Conservation (phyloP, 345 rosid species). For the Adansonia digitata region DNA sequence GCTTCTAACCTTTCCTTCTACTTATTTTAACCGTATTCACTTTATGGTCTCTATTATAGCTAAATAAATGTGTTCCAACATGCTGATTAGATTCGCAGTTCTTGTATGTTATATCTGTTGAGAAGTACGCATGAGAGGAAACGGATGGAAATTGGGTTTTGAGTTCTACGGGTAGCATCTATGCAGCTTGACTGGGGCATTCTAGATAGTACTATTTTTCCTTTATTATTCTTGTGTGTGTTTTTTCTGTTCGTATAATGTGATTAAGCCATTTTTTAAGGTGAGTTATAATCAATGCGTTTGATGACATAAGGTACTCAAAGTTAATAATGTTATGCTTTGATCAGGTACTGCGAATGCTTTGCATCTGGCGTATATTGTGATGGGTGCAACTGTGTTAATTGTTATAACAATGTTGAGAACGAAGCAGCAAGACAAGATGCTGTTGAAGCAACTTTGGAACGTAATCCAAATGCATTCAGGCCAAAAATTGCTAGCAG, state of each 20-base stretch:
- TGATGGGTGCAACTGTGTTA: conserved; percentile 95
- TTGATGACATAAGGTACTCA: conserved; percentile 3
- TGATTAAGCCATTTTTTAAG: neutral
- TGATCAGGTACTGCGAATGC: conserved; percentile 89
- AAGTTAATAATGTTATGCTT: conserved; percentile 13
- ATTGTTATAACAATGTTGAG: conserved; percentile 91
- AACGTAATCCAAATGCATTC: conserved; percentile 96
- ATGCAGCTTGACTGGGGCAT: neutral
- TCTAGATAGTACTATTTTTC: neutral
- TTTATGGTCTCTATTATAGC: neutral
- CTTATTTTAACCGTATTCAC: neutral
- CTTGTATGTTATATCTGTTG: neutral
- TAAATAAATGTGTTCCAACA: neutral
- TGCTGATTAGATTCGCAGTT: neutral
- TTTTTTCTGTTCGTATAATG: neutral
- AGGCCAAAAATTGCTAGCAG: conserved; percentile 98
- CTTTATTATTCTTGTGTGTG: neutral
- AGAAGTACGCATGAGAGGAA: neutral
- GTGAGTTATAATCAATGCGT: neutral
- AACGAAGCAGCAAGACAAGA: conserved; percentile 88
- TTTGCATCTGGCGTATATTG: conserved; percentile 96
- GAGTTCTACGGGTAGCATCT: neutral
- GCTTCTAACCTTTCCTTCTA: neutral
- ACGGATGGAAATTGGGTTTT: neutral
- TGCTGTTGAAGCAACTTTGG: conserved; percentile 90